Evolutionary conservation across 1,284 basidiomycete species (phyloP), one percentile per base, ranked within the genome.

Genomic region (Cryptococcus wingfieldii): DNA sequence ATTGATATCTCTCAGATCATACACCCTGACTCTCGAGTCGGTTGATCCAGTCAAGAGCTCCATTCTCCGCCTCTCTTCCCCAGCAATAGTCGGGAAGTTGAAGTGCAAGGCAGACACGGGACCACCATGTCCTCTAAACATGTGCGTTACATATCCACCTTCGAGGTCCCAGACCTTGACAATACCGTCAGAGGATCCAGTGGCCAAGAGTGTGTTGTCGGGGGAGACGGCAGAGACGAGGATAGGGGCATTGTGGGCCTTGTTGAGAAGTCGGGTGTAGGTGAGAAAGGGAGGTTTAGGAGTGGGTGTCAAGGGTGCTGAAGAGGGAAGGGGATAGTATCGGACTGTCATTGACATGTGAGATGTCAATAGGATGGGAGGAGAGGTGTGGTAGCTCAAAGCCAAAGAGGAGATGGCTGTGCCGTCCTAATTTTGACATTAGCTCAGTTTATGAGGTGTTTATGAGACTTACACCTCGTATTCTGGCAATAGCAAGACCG

Each of bases 101-200:
- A 95, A 97, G 45, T 83, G 80, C 51, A 96, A 80, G 9, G 96
- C 89, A 60, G 89, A 91, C 66, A 98, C 88, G 51, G 97, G 89
- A 16, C 96, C 95, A 7, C 94, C 96, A 70, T 98, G 96, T 10
- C 95, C 95, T 69, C 89, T 89, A 81, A 97, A 94, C 13, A 93
- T 83, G 75, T 99, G 96, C 0, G 96, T 99, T 42, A 90, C 85
- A 73, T 87, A 94, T 9, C 92, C 95, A 18, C 86, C 85, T 3
- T 82, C 78, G 46, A 95, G 83, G 72, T 98, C 89, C 92, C 93
- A 98, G 9, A 99, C 89, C 80, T 98, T 98, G 54, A 97, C 95
- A 19, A 90, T 83, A 14, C 96, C 95, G 67, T 98, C 96, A 5
- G 93, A 90, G 9, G 92, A 89, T 0, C 94, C 96, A 7, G 95